A percentile compares a stretch with the other conserved stretches of the same genome.
Evolutionary conservation across 192 early-diverging fungal genomes (phyloP).

Genomic region (Chytriomyces confervae): DNA sequence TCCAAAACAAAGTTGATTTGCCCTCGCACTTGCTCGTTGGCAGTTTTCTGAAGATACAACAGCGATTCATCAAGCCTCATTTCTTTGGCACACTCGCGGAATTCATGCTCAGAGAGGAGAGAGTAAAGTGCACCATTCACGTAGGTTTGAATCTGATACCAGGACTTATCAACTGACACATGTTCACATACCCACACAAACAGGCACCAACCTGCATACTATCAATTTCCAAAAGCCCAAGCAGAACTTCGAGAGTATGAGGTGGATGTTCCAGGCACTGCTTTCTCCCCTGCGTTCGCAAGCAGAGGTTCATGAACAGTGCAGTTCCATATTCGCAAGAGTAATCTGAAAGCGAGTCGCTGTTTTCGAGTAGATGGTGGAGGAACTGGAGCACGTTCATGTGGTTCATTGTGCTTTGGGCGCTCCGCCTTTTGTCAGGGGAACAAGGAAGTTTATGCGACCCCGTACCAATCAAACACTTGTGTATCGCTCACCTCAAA

Average conservation of each 20-base stretch:
- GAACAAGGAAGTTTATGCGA: not conserved
- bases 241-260: constrained; percentile 35
- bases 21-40: constrained; percentile 44
- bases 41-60: constrained; percentile 34
- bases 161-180: not conserved
- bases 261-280: constrained; percentile 42
- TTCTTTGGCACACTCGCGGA: constrained; percentile 44
- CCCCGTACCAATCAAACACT: not conserved
- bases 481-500: constrained; percentile 36
- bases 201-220: constrained; percentile 43
- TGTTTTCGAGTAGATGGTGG: constrained; percentile 41
- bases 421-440: constrained; percentile 39
- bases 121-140: constrained; percentile 59
- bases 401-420: constrained; percentile 52
- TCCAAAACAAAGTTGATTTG: constrained; percentile 60
- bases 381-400: constrained; percentile 45
- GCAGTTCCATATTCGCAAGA: constrained; percentile 56
- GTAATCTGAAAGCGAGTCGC: constrained; percentile 45
- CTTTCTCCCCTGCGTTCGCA: constrained; percentile 48
- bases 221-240: constrained; percentile 48
- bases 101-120: constrained; percentile 46
- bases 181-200: not conserved
- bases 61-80: constrained; percentile 52
- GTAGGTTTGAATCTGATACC: constrained; percentile 54
- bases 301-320: constrained; percentile 60